Conservation (phyloP, 345 rosid species). For the Diplotaxis tenuifolia region DNA sequence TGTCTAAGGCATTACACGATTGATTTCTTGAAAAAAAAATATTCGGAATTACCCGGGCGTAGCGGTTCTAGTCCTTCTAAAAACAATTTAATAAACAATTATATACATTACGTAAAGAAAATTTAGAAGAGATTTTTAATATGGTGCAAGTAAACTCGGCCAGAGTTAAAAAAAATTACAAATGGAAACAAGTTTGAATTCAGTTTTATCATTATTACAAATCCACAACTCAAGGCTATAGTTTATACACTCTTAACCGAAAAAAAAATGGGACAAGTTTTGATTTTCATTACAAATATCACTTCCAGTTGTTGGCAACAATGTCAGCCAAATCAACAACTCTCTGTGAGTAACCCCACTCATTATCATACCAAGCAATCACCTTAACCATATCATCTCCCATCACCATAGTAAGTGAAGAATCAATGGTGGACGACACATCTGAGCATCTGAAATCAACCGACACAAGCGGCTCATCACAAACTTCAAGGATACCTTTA, state of each 20-base stretch:
- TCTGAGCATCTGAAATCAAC: slow-evolving; percentile 93
- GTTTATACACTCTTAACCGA: slow-evolving; percentile 17
- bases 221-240: slow-evolving; percentile 24
- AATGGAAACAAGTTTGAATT: slow-evolving; percentile 19
- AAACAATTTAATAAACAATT: neutral
- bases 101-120: too few species aligned
- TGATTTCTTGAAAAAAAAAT: too few species aligned
- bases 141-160: neutral
- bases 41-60: too few species aligned
- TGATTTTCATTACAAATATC: slow-evolving; percentile 22
- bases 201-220: slow-evolving; percentile 24
- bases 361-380: slow-evolving; percentile 98
- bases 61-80: too few species aligned
- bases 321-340: slow-evolving; percentile 94
- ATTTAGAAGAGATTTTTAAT: too few species aligned
- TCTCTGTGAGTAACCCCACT: slow-evolving; percentile 99
- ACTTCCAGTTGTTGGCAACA: slow-evolving; percentile 87
- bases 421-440: slow-evolving; percentile 73
- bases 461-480: slow-evolving; percentile 94
- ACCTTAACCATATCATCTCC: slow-evolving; percentile 99
- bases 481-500: slow-evolving; percentile 74
- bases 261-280: neutral
- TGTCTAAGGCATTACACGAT: too few species aligned
- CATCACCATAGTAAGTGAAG: slow-evolving; percentile 95
- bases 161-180: neutral